A percentile compares a stretch with the other conserved stretches of the same genome.
Evolutionary conservation across 805 yeast species (phyloP).

Genomic region (Danielia reshetovae): DNA sequence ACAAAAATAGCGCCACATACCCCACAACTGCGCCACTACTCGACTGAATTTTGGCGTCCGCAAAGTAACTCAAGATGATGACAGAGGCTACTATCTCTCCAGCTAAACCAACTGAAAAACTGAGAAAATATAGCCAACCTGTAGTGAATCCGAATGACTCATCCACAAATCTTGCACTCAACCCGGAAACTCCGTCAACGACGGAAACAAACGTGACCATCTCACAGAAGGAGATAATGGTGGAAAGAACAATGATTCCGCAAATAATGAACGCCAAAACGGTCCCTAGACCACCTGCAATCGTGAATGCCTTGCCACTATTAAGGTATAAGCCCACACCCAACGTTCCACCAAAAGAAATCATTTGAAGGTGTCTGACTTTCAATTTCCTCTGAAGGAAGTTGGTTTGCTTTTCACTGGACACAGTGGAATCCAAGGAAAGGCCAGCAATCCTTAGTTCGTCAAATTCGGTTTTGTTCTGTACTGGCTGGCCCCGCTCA

Average conservation of each 20-base stretch:
- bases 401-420: conserved; percentile 4
- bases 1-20: conserved; percentile 58
- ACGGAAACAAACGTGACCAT: conserved; percentile 76
- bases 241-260: conserved; percentile 62
- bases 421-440: not conserved
- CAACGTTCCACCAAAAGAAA: conserved; percentile 72
- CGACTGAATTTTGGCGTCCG: conserved; percentile 48
- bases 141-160: conserved; percentile 74
- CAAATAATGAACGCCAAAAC: conserved; percentile 61
- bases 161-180: conserved; percentile 70
- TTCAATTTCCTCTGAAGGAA: conserved; percentile 54
- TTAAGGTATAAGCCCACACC: conserved; percentile 73
- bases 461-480: conserved; percentile 1
- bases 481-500: conserved; percentile 1
- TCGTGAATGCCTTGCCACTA: conserved; percentile 67
- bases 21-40: conserved; percentile 45
- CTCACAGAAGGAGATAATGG: conserved; percentile 74
- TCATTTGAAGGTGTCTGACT: conserved; percentile 70
- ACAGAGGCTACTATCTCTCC: conserved; percentile 80
- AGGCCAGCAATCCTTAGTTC: conserved; percentile 3
- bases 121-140: conserved; percentile 71
- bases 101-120: conserved; percentile 69
- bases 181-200: conserved; percentile 75
- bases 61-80: conserved; percentile 68
- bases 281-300: conserved; percentile 77